phyloP scores from a whole-genome alignment of 2,329 filamentous ascomycete species.

The Fusarium coffeatum region DNA sequence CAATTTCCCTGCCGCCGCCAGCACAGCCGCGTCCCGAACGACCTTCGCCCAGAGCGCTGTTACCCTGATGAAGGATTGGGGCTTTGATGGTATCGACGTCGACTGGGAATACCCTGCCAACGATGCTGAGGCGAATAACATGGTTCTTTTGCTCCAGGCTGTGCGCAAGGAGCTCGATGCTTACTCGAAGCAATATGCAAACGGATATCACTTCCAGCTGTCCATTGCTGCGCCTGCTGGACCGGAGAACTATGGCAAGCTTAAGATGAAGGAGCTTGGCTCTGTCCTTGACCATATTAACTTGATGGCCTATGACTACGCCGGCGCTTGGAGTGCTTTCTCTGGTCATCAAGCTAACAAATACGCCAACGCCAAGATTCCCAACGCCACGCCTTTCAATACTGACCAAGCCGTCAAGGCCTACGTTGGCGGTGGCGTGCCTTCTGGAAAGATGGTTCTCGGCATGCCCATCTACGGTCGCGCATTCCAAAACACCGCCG shows the following conservation, averaged over 20 bases:
- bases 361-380: slow-evolving; percentile 64
- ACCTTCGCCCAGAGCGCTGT: slow-evolving; percentile 78
- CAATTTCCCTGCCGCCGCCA: slow-evolving; percentile 75
- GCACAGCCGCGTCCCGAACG: slow-evolving; percentile 66
- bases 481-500: slow-evolving; percentile 63
- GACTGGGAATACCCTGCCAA: slow-evolving; percentile 54
- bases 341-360: slow-evolving; percentile 79
- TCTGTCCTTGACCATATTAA: slow-evolving; percentile 65
- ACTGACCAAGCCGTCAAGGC: slow-evolving; percentile 71
- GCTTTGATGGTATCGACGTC: slow-evolving; percentile 64
- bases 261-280: slow-evolving; percentile 61
- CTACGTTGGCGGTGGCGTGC: slow-evolving; percentile 72
- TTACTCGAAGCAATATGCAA: slow-evolving; percentile 55
- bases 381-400: slow-evolving; percentile 73
- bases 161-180: slow-evolving; percentile 59
- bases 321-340: slow-evolving; percentile 72
- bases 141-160: slow-evolving; percentile 55
- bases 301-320: slow-evolving; percentile 80
- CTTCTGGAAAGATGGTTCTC: slow-evolving; percentile 74
- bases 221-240: slow-evolving; percentile 64
- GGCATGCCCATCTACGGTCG: slow-evolving; percentile 86
- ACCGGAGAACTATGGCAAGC: slow-evolving; percentile 58
- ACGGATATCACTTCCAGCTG: slow-evolving; percentile 61
- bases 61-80: slow-evolving; percentile 74
- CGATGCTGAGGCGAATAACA: slow-evolving; percentile 54